Percentiles rank a stretch among this genome's conserved stretches.
phyloP scores from a whole-genome alignment of 768 basidiomycete genomes.

The Peribolospora baueri region DNA sequence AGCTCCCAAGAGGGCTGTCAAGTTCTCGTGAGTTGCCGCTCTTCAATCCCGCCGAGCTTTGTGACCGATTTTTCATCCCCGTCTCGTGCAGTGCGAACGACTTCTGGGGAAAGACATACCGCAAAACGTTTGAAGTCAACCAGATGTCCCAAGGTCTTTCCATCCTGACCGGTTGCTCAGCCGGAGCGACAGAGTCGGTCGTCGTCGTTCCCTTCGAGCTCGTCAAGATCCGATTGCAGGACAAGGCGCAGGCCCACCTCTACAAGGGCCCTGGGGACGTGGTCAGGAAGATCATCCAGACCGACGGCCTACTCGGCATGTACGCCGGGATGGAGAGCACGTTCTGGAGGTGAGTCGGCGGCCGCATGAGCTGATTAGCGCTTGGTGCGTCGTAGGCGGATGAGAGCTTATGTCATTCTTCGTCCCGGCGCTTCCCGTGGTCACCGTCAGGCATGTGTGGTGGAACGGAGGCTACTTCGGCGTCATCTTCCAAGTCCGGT shows the following conservation, averaged over 20 bases:
- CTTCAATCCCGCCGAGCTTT: background rate
- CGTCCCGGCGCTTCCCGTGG: background rate
- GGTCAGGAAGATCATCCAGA: slow-evolving; percentile 47
- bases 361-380: background rate
- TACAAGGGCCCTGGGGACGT: slow-evolving; percentile 84
- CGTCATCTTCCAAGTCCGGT: slow-evolving; percentile 59
- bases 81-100: slow-evolving; percentile 52
- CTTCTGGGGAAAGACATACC: slow-evolving; percentile 75
- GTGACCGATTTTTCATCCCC: slow-evolving; percentile 3
- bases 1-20: slow-evolving; percentile 93
- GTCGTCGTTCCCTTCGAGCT: slow-evolving; percentile 73
- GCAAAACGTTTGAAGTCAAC: slow-evolving; percentile 35
- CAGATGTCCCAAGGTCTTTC: slow-evolving; percentile 81
- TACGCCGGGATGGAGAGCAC: slow-evolving; percentile 94
- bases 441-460: slow-evolving; percentile 5
- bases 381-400: background rate
- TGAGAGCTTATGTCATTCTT: background rate
- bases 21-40: slow-evolving; percentile 20
- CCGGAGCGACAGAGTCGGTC: slow-evolving; percentile 74
- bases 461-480: slow-evolving; percentile 70
- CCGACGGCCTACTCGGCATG: slow-evolving; percentile 58
- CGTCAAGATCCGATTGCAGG: slow-evolving; percentile 48
- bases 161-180: slow-evolving; percentile 68
- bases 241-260: slow-evolving; percentile 46
- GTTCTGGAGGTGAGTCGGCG: slow-evolving; percentile 55